Evolutionary conservation across 2,329 filamentous ascomycete genomes (phyloP).

Genomic region (Fusarium sp.): DNA sequence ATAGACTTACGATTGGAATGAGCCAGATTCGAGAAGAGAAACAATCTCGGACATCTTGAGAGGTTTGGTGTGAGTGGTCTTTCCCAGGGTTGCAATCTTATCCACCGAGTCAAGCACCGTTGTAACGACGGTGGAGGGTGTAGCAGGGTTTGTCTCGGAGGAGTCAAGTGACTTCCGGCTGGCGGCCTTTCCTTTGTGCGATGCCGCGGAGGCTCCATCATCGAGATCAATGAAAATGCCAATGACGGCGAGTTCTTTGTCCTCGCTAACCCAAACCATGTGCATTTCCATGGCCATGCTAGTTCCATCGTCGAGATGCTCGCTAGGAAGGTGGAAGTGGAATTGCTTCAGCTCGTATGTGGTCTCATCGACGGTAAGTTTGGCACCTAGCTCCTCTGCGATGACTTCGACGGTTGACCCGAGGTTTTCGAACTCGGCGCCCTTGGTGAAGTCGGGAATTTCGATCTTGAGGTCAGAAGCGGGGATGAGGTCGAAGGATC

Average conservation of each 20-base stretch:
- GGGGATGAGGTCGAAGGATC: conserved; percentile 47
- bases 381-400: conserved; percentile 60
- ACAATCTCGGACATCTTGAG: conserved; percentile 62
- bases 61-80: conserved; percentile 52
- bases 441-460: conserved; percentile 55
- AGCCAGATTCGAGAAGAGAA: conserved; percentile 47
- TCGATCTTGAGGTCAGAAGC: conserved; percentile 53
- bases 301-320: conserved; percentile 66
- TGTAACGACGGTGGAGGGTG: conserved; percentile 51
- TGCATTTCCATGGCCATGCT: conserved; percentile 52
- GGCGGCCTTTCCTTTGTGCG: not conserved
- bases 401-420: conserved; percentile 66
- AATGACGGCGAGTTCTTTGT: conserved; percentile 49
- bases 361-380: conserved; percentile 57
- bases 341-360: conserved; percentile 67
- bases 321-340: conserved; percentile 73
- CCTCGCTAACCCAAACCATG: conserved; percentile 48
- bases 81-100: conserved; percentile 58
- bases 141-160: not conserved
- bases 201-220: conserved; percentile 12
- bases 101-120: conserved; percentile 54
- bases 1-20: conserved; percentile 48
- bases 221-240: conserved; percentile 47
- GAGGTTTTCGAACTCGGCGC: conserved; percentile 65
- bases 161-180: not conserved